Conservation (phyloP, 805 yeast genomes). For the Tetrapisispora iriomotensis region DNA sequence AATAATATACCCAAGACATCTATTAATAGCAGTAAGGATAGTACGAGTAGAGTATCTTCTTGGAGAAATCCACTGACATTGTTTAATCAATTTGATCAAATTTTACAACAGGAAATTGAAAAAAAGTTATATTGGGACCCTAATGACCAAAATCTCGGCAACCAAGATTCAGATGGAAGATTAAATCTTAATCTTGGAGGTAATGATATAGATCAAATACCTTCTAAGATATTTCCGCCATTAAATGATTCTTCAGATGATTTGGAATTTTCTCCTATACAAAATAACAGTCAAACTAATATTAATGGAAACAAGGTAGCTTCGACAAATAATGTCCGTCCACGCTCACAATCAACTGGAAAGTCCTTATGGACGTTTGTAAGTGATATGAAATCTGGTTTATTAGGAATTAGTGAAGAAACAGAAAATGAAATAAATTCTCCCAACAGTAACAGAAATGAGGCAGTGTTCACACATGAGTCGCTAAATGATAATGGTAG, state of each 20-base stretch:
- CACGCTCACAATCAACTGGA: neutral
- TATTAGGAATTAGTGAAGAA: constrained; percentile 31
- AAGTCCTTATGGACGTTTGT: constrained; percentile 42
- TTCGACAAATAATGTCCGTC: neutral
- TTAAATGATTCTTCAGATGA: constrained; percentile 7
- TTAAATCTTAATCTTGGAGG: neutral
- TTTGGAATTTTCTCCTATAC: neutral
- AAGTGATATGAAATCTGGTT: constrained; percentile 37
- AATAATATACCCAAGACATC: neutral
- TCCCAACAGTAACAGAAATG: neutral
- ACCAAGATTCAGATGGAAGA: neutral
- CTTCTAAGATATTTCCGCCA: constrained; percentile 1
- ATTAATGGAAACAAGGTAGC: neutral
- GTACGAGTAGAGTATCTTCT: constrained; percentile 19
- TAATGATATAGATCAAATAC: neutral
- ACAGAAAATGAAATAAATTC: constrained; percentile 5
- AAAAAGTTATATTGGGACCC: constrained; percentile 34
- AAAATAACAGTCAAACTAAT: constrained; percentile 1
- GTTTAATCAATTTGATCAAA: constrained; percentile 57
- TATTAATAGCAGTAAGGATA: neutral
- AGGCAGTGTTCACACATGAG: no score
- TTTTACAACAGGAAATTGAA: constrained; percentile 58
- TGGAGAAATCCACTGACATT: constrained; percentile 50
- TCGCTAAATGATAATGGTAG: no score
- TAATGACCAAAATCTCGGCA: constrained; percentile 2